These are phyloP conservation scores for Gloeopeniophorella convolvens DNA, from an alignment of 768 basidiomycete species.

Conservation along the genomic window DNA sequence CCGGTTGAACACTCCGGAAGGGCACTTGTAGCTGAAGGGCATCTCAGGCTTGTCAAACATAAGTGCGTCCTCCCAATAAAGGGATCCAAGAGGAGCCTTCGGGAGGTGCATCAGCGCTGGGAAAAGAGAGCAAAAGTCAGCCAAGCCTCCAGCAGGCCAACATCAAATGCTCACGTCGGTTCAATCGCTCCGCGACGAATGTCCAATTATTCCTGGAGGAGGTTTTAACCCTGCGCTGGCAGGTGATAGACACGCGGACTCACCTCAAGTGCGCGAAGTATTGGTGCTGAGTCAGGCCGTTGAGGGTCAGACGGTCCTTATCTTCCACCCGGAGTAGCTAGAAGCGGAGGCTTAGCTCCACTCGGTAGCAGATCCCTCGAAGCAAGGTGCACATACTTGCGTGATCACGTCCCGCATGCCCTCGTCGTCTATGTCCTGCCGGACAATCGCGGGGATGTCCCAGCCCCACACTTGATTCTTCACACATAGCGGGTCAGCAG, in stretches of 20 bases:
- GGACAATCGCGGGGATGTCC: conserved; percentile 6
- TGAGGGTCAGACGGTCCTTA: conserved; percentile 1
- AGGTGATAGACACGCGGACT: not conserved
- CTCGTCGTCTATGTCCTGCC: not conserved
- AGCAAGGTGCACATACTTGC: not conserved
- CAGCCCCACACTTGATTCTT: conserved; percentile 13
- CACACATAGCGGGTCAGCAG: not conserved
- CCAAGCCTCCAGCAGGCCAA: not conserved
- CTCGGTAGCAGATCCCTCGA: no score
- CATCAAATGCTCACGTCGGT: not conserved
- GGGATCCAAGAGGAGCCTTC: not conserved
- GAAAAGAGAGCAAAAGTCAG: no score
- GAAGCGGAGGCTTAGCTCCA: no score
- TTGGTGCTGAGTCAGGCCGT: not conserved
- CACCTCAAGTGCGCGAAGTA: conserved; percentile 4
- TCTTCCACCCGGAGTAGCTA: conserved; percentile 10
- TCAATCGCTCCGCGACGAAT: not conserved
- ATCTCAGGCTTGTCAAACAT: not conserved
- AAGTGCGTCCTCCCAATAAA: conserved; percentile 5
- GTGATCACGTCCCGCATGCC: conserved; percentile 2
- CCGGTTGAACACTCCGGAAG: no score
- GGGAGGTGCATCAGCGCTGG: not conserved
- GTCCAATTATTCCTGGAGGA: not conserved
- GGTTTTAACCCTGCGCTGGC: no score
- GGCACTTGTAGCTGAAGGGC: no score